Evolutionary conservation across 1,284 basidiomycete genomes (phyloP), one percentile per base, ranked within the genome.

Genomic region (Limonomyces culmigenus): DNA sequence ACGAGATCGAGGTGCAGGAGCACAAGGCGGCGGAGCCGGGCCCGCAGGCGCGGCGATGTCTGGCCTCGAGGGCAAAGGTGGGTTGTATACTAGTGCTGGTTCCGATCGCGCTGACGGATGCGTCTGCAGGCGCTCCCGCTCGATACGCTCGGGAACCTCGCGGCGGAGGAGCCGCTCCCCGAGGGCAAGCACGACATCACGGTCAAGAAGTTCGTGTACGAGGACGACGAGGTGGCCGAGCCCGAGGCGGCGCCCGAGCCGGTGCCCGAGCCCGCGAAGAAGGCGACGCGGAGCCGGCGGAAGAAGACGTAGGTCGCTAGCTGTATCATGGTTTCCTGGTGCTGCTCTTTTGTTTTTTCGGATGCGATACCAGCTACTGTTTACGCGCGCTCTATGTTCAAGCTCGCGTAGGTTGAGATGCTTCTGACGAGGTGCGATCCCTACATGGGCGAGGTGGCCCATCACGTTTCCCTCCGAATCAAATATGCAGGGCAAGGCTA

Each of bases 191-290:
- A 8, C 23, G 71, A 71, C 41, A 59, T 91, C 23, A 56, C 71
- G 31, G 75, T 89, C 23, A 78, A 81, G 56, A 85, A 74, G 45
- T 80, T 77, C 49, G 72, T 88, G 23, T 89, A 88, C 44, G 84
- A 88, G 42, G 74, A 75, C 40, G 84, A 88, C 45, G 52, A 66
- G 11, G 63, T 67, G 35, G 54, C 51, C 27, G 48, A 47, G 29
- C 55, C 53, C 44, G 23, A 27, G n/a, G 76, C 64, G 23, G 23
- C 23, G 23, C 23, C 23, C 23, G 8, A 8, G 8, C n/a, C 23
- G 8, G 23, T n/a, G 23, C 23, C n/a, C 23, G 23, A 8, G 8
- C 23, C 23, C 8, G 8, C 23, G 23, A 27, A 27, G 23, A n/a
- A 27, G n/a, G 23, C 23, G 23, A 27, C n/a, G 23, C 23, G 8